These are phyloP conservation scores for Thecaphora frezii DNA, from an alignment of 1,284 basidiomycete genomes.

Conservation along the genomic window DNA sequence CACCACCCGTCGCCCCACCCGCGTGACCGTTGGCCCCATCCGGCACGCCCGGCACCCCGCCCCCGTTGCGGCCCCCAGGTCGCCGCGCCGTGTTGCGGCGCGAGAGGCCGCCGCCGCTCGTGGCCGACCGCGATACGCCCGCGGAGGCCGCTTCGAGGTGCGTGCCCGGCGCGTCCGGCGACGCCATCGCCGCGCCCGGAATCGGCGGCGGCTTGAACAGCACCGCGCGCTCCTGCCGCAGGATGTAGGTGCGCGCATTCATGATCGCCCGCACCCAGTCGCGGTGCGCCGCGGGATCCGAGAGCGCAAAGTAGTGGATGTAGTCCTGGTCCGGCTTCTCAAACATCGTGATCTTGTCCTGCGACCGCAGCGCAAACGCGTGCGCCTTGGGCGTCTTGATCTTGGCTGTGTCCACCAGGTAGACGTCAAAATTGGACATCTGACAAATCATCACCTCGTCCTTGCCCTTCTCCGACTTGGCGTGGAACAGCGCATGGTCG, in stretches of 20 bases:
- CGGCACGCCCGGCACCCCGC: no score
- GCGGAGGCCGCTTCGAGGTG: neutral
- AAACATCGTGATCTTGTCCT: constrained; percentile 43
- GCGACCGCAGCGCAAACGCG: constrained; percentile 50
- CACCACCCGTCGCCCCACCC: no score
- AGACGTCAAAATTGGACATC: constrained; percentile 52
- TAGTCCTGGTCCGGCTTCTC: constrained; percentile 53
- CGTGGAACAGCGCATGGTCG: constrained; percentile 51
- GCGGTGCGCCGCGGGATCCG: constrained; percentile 49
- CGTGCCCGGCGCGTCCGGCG: neutral
- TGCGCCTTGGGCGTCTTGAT: constrained; percentile 48
- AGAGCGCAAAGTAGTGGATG: constrained; percentile 48
- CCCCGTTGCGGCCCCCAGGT: neutral
- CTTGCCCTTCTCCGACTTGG: constrained; percentile 56
- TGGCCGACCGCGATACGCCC: neutral
- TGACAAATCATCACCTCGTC: constrained; percentile 47
- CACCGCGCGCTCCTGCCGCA: constrained; percentile 49
- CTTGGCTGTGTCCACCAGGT: constrained; percentile 41
- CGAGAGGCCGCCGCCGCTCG: constrained; percentile 18
- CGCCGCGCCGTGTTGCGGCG: constrained; percentile 20
- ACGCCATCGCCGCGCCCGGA: constrained; percentile 3
- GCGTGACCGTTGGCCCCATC: no score
- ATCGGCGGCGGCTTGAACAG: constrained; percentile 38
- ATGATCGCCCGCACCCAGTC: constrained; percentile 54
- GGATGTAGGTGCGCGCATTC: constrained; percentile 53